Conservation (phyloP, 192 early-diverging fungal genomes). For the Gaertneriomyces sp. region DNA sequence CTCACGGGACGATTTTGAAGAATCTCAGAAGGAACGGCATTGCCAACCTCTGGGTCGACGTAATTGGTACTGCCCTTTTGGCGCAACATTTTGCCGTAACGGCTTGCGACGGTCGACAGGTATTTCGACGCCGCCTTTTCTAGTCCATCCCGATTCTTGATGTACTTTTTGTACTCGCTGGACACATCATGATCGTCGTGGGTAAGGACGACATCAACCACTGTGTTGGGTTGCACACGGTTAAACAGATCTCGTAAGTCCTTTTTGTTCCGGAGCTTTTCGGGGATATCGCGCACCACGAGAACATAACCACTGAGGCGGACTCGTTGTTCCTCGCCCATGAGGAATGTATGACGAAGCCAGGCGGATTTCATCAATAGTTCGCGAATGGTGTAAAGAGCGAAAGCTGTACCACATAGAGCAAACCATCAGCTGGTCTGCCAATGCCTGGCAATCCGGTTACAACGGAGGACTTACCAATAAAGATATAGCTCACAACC, state of each 20-base stretch:
- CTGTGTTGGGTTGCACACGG: slow-evolving; percentile 21
- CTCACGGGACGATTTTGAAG: slow-evolving; percentile 1
- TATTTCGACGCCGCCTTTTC: slow-evolving; percentile 22
- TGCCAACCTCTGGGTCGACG: slow-evolving; percentile 3
- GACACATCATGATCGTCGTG: slow-evolving; percentile 14
- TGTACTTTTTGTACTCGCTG: slow-evolving; percentile 15
- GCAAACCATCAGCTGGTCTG: not conserved
- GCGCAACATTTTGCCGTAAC: not conserved
- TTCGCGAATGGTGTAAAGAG: slow-evolving; percentile 13
- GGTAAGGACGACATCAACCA: slow-evolving; percentile 23
- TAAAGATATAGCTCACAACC: slow-evolving; percentile 8
- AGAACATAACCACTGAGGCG: slow-evolving; percentile 23
- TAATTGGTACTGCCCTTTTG: not conserved
- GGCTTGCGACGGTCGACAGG: not conserved
- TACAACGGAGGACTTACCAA: slow-evolving; percentile 1
- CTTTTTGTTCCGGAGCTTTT: slow-evolving; percentile 12
- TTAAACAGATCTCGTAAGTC: slow-evolving; percentile 19
- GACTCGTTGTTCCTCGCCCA: slow-evolving; percentile 3
- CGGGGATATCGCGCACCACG: slow-evolving; percentile 27
- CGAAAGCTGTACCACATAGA: not conserved
- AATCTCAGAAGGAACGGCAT: slow-evolving; percentile 1
- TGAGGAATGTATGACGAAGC: slow-evolving; percentile 18
- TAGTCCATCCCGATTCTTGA: slow-evolving; percentile 15
- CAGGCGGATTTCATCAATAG: slow-evolving; percentile 13
- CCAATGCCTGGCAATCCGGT: not conserved